phyloP scores from a whole-genome alignment of 352 stramenopile genomes.

The Phytophthora boehmeriae region DNA sequence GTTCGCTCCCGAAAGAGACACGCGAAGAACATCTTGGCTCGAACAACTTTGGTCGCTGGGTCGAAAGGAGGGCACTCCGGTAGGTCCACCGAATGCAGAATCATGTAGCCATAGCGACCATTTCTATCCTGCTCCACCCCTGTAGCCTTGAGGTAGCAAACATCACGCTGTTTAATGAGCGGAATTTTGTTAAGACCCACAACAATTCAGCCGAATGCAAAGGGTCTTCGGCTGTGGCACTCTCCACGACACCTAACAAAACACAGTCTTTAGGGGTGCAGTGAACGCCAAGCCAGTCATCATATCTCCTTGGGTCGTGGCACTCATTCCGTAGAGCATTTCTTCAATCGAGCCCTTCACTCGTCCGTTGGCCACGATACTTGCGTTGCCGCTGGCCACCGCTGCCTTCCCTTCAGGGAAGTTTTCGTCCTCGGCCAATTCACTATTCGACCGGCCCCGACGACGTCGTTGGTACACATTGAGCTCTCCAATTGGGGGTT shows the following conservation, averaged over 20 bases:
- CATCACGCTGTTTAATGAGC: slow-evolving; percentile 40
- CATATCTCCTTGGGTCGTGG: slow-evolving; percentile 36
- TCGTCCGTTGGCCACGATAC: slow-evolving; percentile 42
- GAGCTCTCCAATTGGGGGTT: slow-evolving; percentile 39
- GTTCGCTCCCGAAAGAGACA: slow-evolving; percentile 42
- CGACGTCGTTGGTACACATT: slow-evolving; percentile 43
- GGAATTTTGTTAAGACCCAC: slow-evolving; percentile 44
- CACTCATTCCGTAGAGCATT: slow-evolving; percentile 48
- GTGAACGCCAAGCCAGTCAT: slow-evolving; percentile 38
- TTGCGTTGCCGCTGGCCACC: slow-evolving; percentile 33
- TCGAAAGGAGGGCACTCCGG: slow-evolving; percentile 43
- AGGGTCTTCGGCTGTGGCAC: slow-evolving; percentile 32
- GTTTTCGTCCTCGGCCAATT: slow-evolving; percentile 34
- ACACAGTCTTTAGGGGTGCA: slow-evolving; percentile 28
- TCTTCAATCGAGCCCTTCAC: slow-evolving; percentile 43
- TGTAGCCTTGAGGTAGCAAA: slow-evolving; percentile 48
- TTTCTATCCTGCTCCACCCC: slow-evolving; percentile 36
- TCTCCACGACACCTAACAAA: slow-evolving; percentile 41
- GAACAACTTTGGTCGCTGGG: slow-evolving; percentile 32
- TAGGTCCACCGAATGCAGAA: slow-evolving; percentile 47
- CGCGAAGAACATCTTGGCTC: slow-evolving; percentile 41
- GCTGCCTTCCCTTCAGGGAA: slow-evolving; percentile 20
- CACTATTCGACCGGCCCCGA: slow-evolving; percentile 18
- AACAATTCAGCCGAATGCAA: slow-evolving; percentile 48
- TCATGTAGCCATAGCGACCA: slow-evolving; percentile 47